Conservation (phyloP, 345 rosid species). For the Eutrema japonicum region DNA sequence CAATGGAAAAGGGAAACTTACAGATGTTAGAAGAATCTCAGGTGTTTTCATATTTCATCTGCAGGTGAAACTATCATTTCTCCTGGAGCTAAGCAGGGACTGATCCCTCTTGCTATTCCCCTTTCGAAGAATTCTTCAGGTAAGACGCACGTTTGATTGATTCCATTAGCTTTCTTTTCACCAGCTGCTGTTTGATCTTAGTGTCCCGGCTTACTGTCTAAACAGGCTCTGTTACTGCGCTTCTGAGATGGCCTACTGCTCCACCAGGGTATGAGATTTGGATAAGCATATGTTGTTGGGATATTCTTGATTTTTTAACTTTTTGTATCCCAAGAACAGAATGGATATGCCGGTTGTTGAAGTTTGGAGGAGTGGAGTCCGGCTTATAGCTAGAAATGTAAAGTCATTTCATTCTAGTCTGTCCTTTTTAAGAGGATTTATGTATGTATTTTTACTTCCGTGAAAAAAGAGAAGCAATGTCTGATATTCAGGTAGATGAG, state of each 20-base stretch:
- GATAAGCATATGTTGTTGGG: neutral
- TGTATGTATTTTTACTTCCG: neutral
- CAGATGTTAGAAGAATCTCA: neutral
- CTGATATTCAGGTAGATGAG: conserved; percentile 69
- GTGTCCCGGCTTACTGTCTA: conserved; percentile 4
- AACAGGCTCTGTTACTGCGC: conserved; percentile 71
- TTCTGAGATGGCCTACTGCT: conserved; percentile 95
- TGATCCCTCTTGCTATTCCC: conserved; percentile 79
- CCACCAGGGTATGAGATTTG: conserved; percentile 68
- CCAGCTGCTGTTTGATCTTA: conserved; percentile 1
- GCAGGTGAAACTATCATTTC: conserved; percentile 74
- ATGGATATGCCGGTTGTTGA: conserved; percentile 95
- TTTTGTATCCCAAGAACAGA: conserved; percentile 48
- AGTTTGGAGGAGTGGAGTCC: conserved; percentile 79
- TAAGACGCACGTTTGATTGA: conserved; percentile 16
- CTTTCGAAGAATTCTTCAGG: conserved; percentile 72
- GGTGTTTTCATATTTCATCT: conserved; percentile 8
- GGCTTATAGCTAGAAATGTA: conserved; percentile 92
- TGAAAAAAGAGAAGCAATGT: conserved; percentile 18
- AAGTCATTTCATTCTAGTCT: conserved; percentile 41
- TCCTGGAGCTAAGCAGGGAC: conserved; percentile 74
- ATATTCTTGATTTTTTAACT: neutral
- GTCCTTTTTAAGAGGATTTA: conserved; percentile 24
- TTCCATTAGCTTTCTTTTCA: conserved; percentile 6
- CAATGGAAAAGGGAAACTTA: conserved; percentile 4